Evolutionary conservation across 1,139 yeast species (phyloP).

Genomic region (Kurtzmaniella quercitrusa): DNA sequence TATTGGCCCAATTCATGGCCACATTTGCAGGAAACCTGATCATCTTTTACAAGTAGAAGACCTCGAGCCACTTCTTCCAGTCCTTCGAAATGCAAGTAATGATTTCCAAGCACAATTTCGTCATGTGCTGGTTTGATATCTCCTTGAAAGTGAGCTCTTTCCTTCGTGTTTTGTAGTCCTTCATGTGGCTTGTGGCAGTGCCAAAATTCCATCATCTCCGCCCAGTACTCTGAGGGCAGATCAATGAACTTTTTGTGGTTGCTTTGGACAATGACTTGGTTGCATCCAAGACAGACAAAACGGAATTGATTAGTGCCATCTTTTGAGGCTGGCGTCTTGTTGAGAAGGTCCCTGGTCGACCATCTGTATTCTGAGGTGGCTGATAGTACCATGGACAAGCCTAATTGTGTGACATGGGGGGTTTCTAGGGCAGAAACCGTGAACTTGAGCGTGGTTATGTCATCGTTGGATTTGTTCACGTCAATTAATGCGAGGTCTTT

Average conservation of each 20-base stretch:
- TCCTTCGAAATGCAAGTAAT: conserved; percentile 46
- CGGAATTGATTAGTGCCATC: conserved; percentile 21
- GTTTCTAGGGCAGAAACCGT: background rate
- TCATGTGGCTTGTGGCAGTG: conserved; percentile 88
- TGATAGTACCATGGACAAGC: background rate
- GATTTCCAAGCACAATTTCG: conserved; percentile 52
- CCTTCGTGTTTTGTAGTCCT: conserved; percentile 9
- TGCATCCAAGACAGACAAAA: conserved; percentile 35
- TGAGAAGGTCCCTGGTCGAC: conserved; percentile 37
- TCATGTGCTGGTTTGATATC: conserved; percentile 42
- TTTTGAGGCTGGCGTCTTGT: conserved; percentile 24
- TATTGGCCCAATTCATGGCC: conserved; percentile 27
- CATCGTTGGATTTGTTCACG: conserved; percentile 3
- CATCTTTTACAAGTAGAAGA: conserved; percentile 3
- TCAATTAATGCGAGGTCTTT: conserved; percentile 2
- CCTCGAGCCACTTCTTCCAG: conserved; percentile 11
- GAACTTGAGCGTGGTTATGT: conserved; percentile 2
- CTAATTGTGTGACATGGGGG: background rate
- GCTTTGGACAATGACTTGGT: conserved; percentile 23
- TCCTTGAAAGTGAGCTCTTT: conserved; percentile 21
- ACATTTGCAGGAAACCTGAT: conserved; percentile 29
- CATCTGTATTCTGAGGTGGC: conserved; percentile 16
- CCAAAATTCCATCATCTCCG: conserved; percentile 96
- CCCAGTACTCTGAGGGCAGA: conserved; percentile 92
- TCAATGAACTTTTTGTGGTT: conserved; percentile 37